Evolutionary conservation across 345 rosid genomes (phyloP), one percentile per base, ranked within the genome.

Genomic region (Rhodamnia argentea): DNA sequence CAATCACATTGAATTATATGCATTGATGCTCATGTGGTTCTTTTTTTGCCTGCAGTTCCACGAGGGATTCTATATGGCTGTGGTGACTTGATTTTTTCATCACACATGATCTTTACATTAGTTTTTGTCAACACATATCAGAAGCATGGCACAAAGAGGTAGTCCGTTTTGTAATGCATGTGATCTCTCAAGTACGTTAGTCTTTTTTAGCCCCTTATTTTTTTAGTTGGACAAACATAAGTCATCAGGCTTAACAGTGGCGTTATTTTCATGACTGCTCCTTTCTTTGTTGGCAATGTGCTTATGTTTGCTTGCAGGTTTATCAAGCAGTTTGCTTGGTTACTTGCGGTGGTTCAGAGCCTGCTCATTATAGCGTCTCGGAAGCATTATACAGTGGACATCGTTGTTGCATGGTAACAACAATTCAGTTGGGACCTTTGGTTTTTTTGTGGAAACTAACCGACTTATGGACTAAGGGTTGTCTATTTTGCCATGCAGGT

Each of bases 41-140:
- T 83, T 37, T 85, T 85, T 60, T 52, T 85, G 40, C 13, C 47
- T 89, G 91, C 95, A 96, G 99, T 96, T 93, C 99, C 96, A 57
- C 86, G 85, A 44, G 99, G 98, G 6, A 85, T 90, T 22, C 53
- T 93, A 15, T 95, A 92, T 90, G 96, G 97, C 32, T 96, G 99
- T 87, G 99, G 99, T 53, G 99, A 96, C 91, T 85, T 96, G 92
- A 95, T 96, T 52, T 96, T 96, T 89, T 96, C 99, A 75, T 96
- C 99, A n/a, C 99, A 96, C 92, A 96, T 92, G 92, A 96, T 94
- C 88, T 95, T 96, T 84, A 92, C 92, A 32, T 88, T 96, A 23
- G 94, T 92, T n/a, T 96, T 96, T 88, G 96, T 95, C 60, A 93
- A 90, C 64, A 91, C 96, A 22, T 96, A 93, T 89, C 95, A 94